Percentiles rank a stretch among this genome's conserved stretches.
Conservation (phyloP, 192 early-diverging fungal species). For the Backusella mclennaniae region DNA sequence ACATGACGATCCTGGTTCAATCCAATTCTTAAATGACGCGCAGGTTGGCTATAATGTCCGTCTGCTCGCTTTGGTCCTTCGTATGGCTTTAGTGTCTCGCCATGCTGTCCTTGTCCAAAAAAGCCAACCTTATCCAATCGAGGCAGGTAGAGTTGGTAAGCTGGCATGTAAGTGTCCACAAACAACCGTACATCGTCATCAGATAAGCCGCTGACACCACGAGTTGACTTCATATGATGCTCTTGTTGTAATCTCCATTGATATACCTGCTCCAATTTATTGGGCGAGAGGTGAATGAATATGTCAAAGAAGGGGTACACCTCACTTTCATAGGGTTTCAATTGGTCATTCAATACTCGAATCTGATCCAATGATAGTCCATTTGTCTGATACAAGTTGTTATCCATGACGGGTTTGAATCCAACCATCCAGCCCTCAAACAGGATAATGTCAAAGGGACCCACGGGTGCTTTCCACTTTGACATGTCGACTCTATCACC, state of each 20-base stretch:
- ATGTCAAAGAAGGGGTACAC: constrained; percentile 72
- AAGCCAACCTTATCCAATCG: constrained; percentile 45
- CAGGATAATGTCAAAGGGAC: constrained; percentile 76
- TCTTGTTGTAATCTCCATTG: constrained; percentile 91
- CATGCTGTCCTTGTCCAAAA: constrained; percentile 31
- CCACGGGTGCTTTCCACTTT: constrained; percentile 54
- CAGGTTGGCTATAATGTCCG: constrained; percentile 3
- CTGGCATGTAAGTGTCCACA: constrained; percentile 88
- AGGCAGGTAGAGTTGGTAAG: constrained; percentile 65
- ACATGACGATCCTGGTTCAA: constrained; percentile 40
- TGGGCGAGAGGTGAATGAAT: constrained; percentile 69
- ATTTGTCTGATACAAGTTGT: constrained; percentile 13
- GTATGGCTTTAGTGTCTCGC: constrained; percentile 5
- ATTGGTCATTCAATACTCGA: constrained; percentile 41
- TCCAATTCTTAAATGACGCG: constrained; percentile 39
- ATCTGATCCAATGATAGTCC: constrained; percentile 46
- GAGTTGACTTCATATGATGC: constrained; percentile 45
- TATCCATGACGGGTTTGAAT: constrained; percentile 62
- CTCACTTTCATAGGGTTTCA: constrained; percentile 54
- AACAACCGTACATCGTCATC: constrained; percentile 80
- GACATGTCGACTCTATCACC: constrained; percentile 70
- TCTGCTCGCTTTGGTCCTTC: constrained; percentile 16
- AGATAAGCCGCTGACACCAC: constrained; percentile 57
- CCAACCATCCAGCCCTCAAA: constrained; percentile 95
- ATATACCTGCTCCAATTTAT: constrained; percentile 66